phyloP scores from a whole-genome alignment of 805 yeast genomes.

The Cyberlindnera mrakii region DNA sequence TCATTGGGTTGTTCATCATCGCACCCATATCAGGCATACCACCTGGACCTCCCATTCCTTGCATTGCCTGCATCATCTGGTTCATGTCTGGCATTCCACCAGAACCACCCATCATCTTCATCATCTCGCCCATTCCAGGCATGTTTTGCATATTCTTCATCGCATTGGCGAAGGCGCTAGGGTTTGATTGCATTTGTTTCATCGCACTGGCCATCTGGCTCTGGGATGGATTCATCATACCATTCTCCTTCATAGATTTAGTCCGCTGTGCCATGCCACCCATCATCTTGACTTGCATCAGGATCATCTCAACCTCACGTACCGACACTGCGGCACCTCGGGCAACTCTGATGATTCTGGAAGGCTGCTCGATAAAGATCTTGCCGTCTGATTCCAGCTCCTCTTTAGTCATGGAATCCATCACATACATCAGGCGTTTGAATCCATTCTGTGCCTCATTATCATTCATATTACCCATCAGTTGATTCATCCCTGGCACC shows the following conservation, averaged over 20 bases:
- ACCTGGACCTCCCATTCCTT: slow-evolving; percentile 21
- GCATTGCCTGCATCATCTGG: slow-evolving; percentile 55
- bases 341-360: slow-evolving; percentile 84
- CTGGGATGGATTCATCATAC: slow-evolving; percentile 28
- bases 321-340: slow-evolving; percentile 92
- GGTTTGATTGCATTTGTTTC: slow-evolving; percentile 62
- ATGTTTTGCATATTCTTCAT: slow-evolving; percentile 50
- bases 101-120: slow-evolving; percentile 46
- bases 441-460: slow-evolving; percentile 82
- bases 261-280: slow-evolving; percentile 81
- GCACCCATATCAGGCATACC: slow-evolving; percentile 34
- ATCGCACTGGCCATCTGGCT: slow-evolving; percentile 44
- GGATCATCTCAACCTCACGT: slow-evolving; percentile 86
- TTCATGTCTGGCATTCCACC: slow-evolving; percentile 68
- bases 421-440: slow-evolving; percentile 81
- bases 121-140: slow-evolving; percentile 41
- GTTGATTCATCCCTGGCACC: slow-evolving; percentile 88
- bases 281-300: slow-evolving; percentile 91
- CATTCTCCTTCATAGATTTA: slow-evolving; percentile 26
- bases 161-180: slow-evolving; percentile 61
- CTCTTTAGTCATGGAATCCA: slow-evolving; percentile 93
- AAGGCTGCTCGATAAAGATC: slow-evolving; percentile 72
- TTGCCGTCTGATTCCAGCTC: slow-evolving; percentile 90
- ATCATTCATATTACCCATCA: slow-evolving; percentile 85
- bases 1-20: slow-evolving; percentile 37